Evolutionary conservation across 495 filamentous ascomycete genomes (phyloP).

Genomic region (Trichoderma parareesei): DNA sequence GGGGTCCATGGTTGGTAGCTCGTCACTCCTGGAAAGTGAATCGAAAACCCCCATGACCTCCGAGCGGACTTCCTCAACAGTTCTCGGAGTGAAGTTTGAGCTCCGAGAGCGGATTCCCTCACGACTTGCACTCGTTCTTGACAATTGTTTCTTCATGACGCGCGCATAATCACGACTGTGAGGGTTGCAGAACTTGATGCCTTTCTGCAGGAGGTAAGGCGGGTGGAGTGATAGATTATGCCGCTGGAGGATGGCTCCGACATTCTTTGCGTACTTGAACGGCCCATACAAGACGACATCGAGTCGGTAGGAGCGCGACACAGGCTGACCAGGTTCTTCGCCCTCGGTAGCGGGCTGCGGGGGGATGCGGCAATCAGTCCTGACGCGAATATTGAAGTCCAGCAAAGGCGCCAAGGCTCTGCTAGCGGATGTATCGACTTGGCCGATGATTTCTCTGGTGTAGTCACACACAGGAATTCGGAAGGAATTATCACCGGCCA

Average conservation of each 20-base stretch:
- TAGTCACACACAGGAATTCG: conserved; percentile 65
- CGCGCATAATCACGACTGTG: conserved; percentile 25
- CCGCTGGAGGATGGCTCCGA: conserved; percentile 60
- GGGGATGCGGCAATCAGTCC: conserved; percentile 59
- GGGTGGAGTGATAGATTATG: conserved; percentile 56
- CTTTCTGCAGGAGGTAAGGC: conserved; percentile 54
- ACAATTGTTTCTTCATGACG: conserved; percentile 13
- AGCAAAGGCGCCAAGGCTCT: conserved; percentile 61
- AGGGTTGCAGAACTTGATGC: conserved; percentile 61
- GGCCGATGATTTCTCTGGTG: conserved; percentile 61
- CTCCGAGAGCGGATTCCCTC: conserved; percentile 7
- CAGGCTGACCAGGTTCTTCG: conserved; percentile 44
- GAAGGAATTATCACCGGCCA: conserved; percentile 38
- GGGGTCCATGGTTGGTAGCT: conserved; percentile 67
- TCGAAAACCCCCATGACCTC: conserved; percentile 88
- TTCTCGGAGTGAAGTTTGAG: conserved; percentile 47
- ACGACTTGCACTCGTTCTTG: conserved; percentile 19
- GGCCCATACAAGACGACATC: conserved; percentile 75
- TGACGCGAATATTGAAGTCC: conserved; percentile 51
- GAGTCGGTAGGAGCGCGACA: conserved; percentile 47
- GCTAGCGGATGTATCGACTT: conserved; percentile 62
- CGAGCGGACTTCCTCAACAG: conserved; percentile 72
- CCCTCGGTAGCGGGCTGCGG: conserved; percentile 45
- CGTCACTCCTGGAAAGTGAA: conserved; percentile 61
- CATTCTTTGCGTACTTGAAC: conserved; percentile 48